Evolutionary conservation across 2,329 filamentous ascomycete species (phyloP).

Genomic region (Penicillium olsonii): DNA sequence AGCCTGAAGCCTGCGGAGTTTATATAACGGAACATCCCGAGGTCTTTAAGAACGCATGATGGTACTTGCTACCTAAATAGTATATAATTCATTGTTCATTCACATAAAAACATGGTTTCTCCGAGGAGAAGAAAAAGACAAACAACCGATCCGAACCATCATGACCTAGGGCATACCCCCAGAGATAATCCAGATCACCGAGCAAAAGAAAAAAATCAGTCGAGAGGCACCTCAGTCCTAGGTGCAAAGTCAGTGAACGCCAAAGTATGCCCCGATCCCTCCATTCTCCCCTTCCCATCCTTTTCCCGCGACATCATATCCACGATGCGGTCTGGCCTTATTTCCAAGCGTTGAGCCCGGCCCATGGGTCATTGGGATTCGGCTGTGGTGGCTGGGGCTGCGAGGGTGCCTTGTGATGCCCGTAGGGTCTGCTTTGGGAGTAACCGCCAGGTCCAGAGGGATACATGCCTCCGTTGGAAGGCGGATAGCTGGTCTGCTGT

Average conservation of each 20-base stretch:
- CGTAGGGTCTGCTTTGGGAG: conserved; percentile 50
- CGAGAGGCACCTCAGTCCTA: background rate
- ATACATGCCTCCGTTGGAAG: conserved; percentile 55
- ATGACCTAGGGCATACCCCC: background rate
- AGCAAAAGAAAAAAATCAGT: background rate
- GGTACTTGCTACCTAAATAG: background rate
- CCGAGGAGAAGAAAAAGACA: background rate
- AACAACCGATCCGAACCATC: background rate
- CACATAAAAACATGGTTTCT: conserved; percentile 9
- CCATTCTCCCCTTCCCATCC: background rate
- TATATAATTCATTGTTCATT: conserved; percentile 12
- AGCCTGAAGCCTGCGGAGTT: no score
- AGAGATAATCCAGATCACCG: background rate
- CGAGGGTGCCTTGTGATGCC: conserved; percentile 41
- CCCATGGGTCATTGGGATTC: conserved; percentile 63
- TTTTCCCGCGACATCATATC: background rate
- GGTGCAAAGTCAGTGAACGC: conserved; percentile 16
- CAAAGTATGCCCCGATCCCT: conserved; percentile 15
- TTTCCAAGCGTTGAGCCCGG: conserved; percentile 70
- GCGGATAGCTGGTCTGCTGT: conserved; percentile 49
- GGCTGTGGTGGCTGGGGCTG: conserved; percentile 35
- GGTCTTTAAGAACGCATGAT: conserved; percentile 4
- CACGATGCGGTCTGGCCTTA: conserved; percentile 33
- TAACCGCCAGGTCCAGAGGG: conserved; percentile 58
- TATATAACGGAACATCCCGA: no score